phyloP scores from a whole-genome alignment of 768 basidiomycete species.

The Collybia sp. region DNA sequence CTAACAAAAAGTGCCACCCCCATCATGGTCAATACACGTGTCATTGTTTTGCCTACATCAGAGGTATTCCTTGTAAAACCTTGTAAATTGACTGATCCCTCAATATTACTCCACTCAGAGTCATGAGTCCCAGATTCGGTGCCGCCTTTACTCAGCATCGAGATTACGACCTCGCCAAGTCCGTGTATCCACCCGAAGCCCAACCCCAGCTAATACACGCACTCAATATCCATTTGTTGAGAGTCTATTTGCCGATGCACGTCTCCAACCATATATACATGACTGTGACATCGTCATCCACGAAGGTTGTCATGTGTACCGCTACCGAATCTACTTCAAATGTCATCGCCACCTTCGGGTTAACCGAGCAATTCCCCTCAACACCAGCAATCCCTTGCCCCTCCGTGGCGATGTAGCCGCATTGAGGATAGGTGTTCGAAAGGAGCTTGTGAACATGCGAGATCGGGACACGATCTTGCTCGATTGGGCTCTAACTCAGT shows the following conservation, averaged over 20 bases:
- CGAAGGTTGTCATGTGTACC: constrained; percentile 1
- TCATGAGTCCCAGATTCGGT: background rate
- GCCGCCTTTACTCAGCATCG: background rate
- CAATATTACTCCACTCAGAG: background rate
- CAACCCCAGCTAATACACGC: background rate
- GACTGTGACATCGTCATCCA: background rate
- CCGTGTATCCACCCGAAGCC: background rate
- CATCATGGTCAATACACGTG: too few species aligned
- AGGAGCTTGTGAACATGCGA: constrained; percentile 1
- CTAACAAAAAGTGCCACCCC: too few species aligned
- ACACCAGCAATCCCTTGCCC: background rate
- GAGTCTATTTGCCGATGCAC: constrained; percentile 1
- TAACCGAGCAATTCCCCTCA: background rate
- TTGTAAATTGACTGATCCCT: too few species aligned
- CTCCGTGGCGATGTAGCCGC: background rate
- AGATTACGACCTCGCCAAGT: background rate
- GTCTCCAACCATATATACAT: constrained; percentile 1
- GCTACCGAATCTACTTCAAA: constrained; percentile 1
- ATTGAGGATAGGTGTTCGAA: constrained; percentile 1
- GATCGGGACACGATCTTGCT: constrained; percentile 2
- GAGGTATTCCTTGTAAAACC: too few species aligned
- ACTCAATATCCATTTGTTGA: constrained; percentile 1
- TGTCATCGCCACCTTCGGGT: background rate
- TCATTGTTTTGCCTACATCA: too few species aligned
- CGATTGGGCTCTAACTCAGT: constrained; percentile 2